Evolutionary conservation across 768 basidiomycete genomes (phyloP).

Genomic region (Postia placenta): DNA sequence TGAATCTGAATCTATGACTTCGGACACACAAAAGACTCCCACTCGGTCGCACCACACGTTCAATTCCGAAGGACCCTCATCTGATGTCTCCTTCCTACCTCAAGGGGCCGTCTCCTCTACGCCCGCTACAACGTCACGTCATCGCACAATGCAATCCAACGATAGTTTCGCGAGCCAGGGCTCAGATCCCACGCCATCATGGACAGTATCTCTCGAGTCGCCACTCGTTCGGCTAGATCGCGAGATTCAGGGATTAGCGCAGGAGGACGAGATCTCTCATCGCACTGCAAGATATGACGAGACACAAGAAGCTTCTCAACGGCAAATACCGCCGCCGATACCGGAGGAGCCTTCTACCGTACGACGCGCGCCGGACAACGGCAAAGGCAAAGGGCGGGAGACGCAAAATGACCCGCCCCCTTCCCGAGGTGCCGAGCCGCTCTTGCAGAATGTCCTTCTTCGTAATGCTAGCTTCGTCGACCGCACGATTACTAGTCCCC

Average conservation of each 20-base stretch:
- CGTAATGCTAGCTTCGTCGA: conserved; percentile 36
- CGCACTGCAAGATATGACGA: conserved; percentile 18
- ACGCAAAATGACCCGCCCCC: too few species aligned
- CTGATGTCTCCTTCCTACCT: conserved; percentile 72
- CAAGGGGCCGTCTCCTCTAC: conserved; percentile 76
- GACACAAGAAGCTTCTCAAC: conserved; percentile 20
- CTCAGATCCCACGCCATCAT: conserved; percentile 50
- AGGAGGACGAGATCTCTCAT: conserved; percentile 29
- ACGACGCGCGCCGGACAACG: conserved; percentile 10
- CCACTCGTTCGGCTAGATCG: conserved; percentile 64
- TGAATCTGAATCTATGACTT: conserved; percentile 15
- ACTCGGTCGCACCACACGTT: conserved; percentile 20
- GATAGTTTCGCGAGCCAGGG: conserved; percentile 32
- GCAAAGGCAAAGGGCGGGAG: conserved; percentile 45
- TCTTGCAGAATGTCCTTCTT: conserved; percentile 45
- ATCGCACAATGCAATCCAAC: conserved; percentile 21
- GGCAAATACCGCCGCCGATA: conserved; percentile 6
- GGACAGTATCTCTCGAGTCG: conserved; percentile 70
- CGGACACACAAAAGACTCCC: conserved; percentile 17
- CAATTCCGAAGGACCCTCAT: conserved; percentile 41
- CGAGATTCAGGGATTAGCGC: conserved; percentile 51
- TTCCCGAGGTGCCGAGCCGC: conserved; percentile 31
- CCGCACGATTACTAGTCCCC: conserved; percentile 7
- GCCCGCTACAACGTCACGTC: conserved; percentile 46
- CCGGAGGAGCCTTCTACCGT: background rate